Percentiles rank a stretch among this genome's conserved stretches.
Evolutionary conservation across 2,329 filamentous ascomycete species (phyloP).

Genomic region (Colletotrichum coccodes): DNA sequence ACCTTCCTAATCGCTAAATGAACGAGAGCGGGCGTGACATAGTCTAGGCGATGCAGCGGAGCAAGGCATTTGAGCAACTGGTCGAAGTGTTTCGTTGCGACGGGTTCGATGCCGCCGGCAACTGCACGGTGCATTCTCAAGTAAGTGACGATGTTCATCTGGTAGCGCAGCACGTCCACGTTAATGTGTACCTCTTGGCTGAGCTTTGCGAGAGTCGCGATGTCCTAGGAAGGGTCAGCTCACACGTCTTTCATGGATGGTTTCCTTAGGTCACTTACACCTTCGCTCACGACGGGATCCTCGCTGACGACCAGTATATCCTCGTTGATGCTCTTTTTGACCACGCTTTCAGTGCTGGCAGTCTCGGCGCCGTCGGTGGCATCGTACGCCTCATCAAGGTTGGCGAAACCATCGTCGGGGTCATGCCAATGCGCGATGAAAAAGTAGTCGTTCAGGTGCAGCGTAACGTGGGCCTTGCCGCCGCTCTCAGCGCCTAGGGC

Average conservation of each 20-base stretch:
- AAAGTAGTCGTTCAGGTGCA: conserved; percentile 81
- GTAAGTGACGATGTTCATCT: conserved; percentile 88
- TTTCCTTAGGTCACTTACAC: conserved; percentile 45
- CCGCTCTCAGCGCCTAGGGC: conserved; percentile 65
- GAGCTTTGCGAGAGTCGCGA: conserved; percentile 69
- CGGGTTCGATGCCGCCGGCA: conserved; percentile 78
- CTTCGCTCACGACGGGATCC: conserved; percentile 51
- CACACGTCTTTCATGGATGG: background rate
- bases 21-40: conserved; percentile 85
- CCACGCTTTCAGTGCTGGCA: conserved; percentile 56
- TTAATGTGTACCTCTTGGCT: conserved; percentile 70
- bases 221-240: conserved; percentile 50
- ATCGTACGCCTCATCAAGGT: conserved; percentile 73
- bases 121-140: conserved; percentile 90
- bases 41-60: conserved; percentile 82
- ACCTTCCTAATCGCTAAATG: conserved; percentile 85
- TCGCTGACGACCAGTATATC: background rate
- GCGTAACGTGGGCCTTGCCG: conserved; percentile 60
- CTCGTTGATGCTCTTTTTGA: conserved; percentile 46
- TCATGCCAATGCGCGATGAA: conserved; percentile 90
- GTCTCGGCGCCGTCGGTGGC: conserved; percentile 43
- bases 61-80: conserved; percentile 78
- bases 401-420: conserved; percentile 75
- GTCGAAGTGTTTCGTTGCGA: conserved; percentile 81
- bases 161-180: conserved; percentile 83